phyloP scores from a whole-genome alignment of 176 grass and related monocot genomes.

The Dendrocalamus sinicus region DNA sequence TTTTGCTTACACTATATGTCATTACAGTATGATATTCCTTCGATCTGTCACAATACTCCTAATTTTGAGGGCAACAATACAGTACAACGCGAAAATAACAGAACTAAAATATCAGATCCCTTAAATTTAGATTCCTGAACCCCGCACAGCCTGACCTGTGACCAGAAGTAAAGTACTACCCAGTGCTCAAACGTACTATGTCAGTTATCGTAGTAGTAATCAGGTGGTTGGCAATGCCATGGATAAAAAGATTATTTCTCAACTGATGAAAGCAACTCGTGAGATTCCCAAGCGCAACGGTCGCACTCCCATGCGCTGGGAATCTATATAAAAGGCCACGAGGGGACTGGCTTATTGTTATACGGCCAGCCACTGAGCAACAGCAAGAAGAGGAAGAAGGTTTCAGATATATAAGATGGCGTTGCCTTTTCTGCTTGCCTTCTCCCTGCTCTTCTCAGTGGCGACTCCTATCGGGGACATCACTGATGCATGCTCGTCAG shows the following conservation, averaged over 20 bases:
- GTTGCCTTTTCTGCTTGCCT: conserved; percentile 36
- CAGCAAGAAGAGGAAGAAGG: not conserved
- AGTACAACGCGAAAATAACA: conserved; percentile 16
- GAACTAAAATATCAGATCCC: not conserved
- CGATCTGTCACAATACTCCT: not conserved
- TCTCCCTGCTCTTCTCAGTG: conserved; percentile 57
- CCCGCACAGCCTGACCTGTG: not conserved
- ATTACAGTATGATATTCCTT: not conserved
- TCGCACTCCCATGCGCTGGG: not conserved
- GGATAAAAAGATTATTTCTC: conserved; percentile 34
- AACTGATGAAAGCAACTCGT: conserved; percentile 37
- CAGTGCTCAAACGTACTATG: not conserved
- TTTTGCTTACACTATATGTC: not conserved
- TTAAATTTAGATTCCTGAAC: not conserved
- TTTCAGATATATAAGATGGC: conserved; percentile 49
- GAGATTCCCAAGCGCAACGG: conserved; percentile 34
- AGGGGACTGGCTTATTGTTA: conserved; percentile 17
- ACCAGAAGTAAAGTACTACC: not conserved
- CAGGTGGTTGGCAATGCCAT: conserved; percentile 42
- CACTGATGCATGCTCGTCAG: conserved; percentile 55
- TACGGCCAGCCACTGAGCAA: conserved; percentile 16
- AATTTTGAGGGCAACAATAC: not conserved
- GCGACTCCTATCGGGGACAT: conserved; percentile 56
- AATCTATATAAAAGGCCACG: conserved; percentile 46
- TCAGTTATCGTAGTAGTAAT: conserved; percentile 12